These are phyloP conservation scores for Triangularia verruculosa DNA, from an alignment of 2,329 filamentous ascomycete genomes.

Conservation along the genomic window DNA sequence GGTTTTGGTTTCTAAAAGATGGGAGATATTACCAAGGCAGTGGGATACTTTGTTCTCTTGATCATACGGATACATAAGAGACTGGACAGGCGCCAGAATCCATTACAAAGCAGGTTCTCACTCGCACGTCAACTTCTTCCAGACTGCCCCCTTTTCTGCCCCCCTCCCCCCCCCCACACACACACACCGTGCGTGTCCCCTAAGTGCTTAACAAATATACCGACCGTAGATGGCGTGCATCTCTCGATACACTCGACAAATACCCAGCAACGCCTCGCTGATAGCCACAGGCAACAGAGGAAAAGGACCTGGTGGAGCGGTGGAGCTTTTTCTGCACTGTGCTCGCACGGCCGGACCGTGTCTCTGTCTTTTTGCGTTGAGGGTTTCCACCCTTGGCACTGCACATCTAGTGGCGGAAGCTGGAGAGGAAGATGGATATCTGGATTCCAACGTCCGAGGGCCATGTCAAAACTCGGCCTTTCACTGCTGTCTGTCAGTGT, in stretches of 20 bases:
- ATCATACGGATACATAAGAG: background rate
- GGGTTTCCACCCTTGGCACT: conserved; percentile 16
- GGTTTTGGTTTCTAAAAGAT: too few species aligned
- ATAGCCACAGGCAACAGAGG: background rate
- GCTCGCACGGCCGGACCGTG: conserved; percentile 13
- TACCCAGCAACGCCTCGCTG: background rate
- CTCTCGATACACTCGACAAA: background rate
- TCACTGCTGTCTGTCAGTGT: background rate
- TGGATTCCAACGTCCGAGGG: background rate
- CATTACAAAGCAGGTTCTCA: background rate
- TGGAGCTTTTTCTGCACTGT: conserved; percentile 15
- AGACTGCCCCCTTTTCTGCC: background rate
- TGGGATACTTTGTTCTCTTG: too few species aligned
- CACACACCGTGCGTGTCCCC: background rate
- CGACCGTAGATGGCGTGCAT: background rate
- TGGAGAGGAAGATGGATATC: conserved; percentile 11
- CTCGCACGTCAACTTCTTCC: background rate
- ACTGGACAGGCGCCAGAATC: background rate
- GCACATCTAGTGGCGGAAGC: conserved; percentile 18
- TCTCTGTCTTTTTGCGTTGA: conserved; percentile 8
- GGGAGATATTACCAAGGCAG: background rate
- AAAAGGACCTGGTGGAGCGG: background rate
- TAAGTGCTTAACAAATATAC: background rate
- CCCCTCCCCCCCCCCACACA: too few species aligned
- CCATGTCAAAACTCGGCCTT: background rate